Percentiles rank a stretch among this genome's conserved stretches.
Conservation (phyloP, 2,329 filamentous ascomycete genomes). For the Cladosporium sp. region DNA sequence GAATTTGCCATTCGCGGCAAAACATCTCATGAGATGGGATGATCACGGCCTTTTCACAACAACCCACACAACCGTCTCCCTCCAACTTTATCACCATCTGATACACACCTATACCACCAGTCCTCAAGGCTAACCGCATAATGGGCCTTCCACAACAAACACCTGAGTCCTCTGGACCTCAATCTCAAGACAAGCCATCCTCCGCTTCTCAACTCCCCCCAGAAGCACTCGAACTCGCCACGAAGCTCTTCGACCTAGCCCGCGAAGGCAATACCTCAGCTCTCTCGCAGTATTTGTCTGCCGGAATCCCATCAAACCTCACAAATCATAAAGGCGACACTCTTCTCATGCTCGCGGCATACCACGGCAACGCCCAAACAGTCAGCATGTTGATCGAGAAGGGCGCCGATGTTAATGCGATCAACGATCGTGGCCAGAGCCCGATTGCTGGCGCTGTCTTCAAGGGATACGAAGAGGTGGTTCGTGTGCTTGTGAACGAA, state of each 20-base stretch:
- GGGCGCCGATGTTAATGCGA: conserved; percentile 59
- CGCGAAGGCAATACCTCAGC: conserved; percentile 52
- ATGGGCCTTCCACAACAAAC: conserved; percentile 10
- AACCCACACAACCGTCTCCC: background rate
- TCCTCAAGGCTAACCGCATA: background rate
- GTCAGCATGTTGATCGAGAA: conserved; percentile 55
- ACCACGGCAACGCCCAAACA: conserved; percentile 59
- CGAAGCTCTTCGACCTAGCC: conserved; percentile 61
- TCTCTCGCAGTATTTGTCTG: conserved; percentile 58
- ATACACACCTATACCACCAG: background rate
- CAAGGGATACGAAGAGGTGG: conserved; percentile 60
- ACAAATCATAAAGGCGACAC: conserved; percentile 69
- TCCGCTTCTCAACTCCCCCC: conserved; percentile 39
- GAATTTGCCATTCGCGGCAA: background rate
- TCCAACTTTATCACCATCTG: background rate
- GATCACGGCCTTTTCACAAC: background rate
- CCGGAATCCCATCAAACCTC: conserved; percentile 62
- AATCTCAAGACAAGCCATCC: background rate
- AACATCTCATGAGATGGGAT: too few relatives aligned
- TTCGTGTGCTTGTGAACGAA: conserved; percentile 46
- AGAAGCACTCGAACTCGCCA: conserved; percentile 60
- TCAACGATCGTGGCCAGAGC: conserved; percentile 64
- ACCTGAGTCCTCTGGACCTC: background rate
- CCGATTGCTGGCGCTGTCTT: conserved; percentile 67
- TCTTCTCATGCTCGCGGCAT: conserved; percentile 67